phyloP scores from a whole-genome alignment of 2,329 filamentous ascomycete genomes.

The Herpotrichia juniperi region DNA sequence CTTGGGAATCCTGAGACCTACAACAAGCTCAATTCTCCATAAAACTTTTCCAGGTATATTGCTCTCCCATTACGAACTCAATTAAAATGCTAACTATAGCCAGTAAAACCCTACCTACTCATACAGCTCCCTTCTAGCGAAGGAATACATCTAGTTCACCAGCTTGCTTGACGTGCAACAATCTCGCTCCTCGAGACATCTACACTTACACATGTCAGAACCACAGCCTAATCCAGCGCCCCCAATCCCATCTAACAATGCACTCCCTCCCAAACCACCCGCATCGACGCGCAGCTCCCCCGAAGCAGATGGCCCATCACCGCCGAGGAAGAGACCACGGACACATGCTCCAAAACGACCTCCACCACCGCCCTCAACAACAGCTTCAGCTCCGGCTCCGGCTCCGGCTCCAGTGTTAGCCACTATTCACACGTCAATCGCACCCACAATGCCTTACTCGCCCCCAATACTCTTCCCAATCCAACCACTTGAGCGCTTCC shows the following conservation, averaged over 20 bases:
- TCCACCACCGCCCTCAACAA: neutral
- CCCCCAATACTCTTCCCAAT: constrained; percentile 28
- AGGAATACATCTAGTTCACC: too few relatives aligned
- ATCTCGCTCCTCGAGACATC: too few relatives aligned
- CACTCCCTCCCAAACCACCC: constrained; percentile 2
- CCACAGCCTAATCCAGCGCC: neutral
- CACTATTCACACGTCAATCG: neutral
- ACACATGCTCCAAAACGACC: constrained; percentile 6
- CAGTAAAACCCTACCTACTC: too few relatives aligned
- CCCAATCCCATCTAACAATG: neutral
- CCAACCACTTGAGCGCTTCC: constrained; percentile 40
- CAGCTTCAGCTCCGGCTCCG: neutral
- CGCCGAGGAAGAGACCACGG: constrained; percentile 37
- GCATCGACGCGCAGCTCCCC: constrained; percentile 3
- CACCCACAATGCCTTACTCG: constrained; percentile 2
- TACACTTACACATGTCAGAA: neutral
- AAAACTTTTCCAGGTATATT: too few relatives aligned
- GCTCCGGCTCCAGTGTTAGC: too few relatives aligned
- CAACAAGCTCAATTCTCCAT: too few relatives aligned
- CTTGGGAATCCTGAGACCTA: neutral
- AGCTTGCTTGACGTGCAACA: too few relatives aligned
- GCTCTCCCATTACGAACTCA: too few relatives aligned
- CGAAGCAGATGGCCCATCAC: constrained; percentile 19
- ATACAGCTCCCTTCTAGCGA: too few relatives aligned
- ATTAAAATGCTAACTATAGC: too few relatives aligned